Base-by-base conservation (phyloP, 352 stramenopile species). In the Pythium phragmitis region DNA sequence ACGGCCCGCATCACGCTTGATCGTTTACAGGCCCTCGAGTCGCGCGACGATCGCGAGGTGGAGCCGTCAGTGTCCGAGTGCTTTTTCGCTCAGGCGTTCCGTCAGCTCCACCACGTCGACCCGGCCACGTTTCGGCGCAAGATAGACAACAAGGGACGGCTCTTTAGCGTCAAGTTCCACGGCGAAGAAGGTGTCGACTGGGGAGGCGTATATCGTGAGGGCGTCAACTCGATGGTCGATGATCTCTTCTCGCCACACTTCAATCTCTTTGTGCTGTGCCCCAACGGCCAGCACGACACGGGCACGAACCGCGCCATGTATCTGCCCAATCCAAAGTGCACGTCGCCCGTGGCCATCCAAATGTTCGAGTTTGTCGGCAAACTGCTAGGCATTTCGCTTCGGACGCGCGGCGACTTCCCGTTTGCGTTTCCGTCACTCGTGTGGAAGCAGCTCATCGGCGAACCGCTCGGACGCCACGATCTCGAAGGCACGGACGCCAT, bases 341-440 rank as follows among this genome's bases (percentile, higher is more conserved):
- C 85, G 59, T 95, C 88, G 19, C 88, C 86, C 11, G 82, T 94
- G 19, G 85, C 87, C 0, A 92, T 91, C 60, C 80, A 96, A 67
- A 98, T 98, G 92, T 98, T 91, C 36, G 80, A 93, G 47, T 98
- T 98, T 71, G 87, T 98, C 5, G 95, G 95, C 14, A 97, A 98
- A 66, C 63, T 98, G 17, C 79, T 98, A 36, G 95, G 95, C 19
- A 96, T 98, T 51, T 96, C 91, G n/a, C 75, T 98, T 28, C 91
- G 95, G 19, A 97, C 92, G 6, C 91, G 89, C 26, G 90, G 94
- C 7, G 93, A 97, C 55, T 95, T 98, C 19, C 90, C 91, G 11
- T 96, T 98, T 45, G 88, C 92, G 52, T 80, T 98, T 21, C 90
- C 92, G 28, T 89, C 92, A 17, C 73, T 98, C 8, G 92, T 98